These are phyloP conservation scores for Talaromyces piceae DNA, from an alignment of 2,329 filamentous ascomycete species.

Conservation along the genomic window DNA sequence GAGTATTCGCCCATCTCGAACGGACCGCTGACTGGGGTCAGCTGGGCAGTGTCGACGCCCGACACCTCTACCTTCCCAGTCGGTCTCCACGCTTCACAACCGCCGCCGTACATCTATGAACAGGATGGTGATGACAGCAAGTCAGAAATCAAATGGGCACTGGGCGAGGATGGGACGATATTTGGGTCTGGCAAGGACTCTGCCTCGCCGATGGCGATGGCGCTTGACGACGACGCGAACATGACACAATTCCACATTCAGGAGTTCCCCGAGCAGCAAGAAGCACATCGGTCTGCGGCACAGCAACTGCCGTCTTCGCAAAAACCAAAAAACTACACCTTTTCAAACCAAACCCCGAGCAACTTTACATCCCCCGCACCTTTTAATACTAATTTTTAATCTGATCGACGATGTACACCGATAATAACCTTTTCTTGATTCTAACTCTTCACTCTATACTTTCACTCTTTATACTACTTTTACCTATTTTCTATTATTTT, in stretches of 20 bases:
- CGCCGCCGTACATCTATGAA: slow-evolving; percentile 34
- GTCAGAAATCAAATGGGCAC: slow-evolving; percentile 20
- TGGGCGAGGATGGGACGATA: slow-evolving; percentile 23
- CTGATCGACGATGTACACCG: slow-evolving; percentile 1
- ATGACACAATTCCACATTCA: slow-evolving; percentile 37
- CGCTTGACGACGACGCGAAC: slow-evolving; percentile 23
- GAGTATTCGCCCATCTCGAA: slow-evolving; percentile 34
- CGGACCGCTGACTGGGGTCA: slow-evolving; percentile 31
- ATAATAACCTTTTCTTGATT: too few relatives aligned
- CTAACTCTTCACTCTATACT: too few relatives aligned
- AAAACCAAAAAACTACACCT: slow-evolving; percentile 37
- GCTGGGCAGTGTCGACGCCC: slow-evolving; percentile 39
- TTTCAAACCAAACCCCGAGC: slow-evolving; percentile 36
- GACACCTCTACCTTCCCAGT: slow-evolving; percentile 27
- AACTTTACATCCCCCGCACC: slow-evolving; percentile 18
- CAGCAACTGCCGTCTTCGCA: slow-evolving; percentile 36
- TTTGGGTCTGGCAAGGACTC: slow-evolving; percentile 26
- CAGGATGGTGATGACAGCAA: slow-evolving; percentile 23
- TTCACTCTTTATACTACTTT: background rate
- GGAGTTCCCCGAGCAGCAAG: slow-evolving; percentile 38
- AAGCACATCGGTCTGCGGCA: slow-evolving; percentile 35
- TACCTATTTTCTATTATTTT: background rate
- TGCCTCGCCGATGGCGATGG: slow-evolving; percentile 17
- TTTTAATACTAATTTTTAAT: slow-evolving; percentile 13
- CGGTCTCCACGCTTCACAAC: slow-evolving; percentile 26